These are phyloP conservation scores for Butyriboletus appendiculatus DNA, from an alignment of 1,284 basidiomycete genomes.

Conservation along the genomic window DNA sequence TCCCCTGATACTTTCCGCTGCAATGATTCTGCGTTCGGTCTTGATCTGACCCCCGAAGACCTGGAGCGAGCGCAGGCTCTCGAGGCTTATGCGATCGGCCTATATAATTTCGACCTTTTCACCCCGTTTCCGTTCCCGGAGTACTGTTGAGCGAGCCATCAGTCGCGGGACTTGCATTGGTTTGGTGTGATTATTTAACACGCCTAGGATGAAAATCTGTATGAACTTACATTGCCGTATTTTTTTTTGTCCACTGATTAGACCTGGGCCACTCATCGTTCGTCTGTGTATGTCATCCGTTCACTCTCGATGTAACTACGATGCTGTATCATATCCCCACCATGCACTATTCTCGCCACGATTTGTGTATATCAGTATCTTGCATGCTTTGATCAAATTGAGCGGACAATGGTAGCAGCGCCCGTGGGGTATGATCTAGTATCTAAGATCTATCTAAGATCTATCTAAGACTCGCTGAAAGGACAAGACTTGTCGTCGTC, in stretches of 20 bases:
- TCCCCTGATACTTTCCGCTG: slow-evolving; percentile 1
- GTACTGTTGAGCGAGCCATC: slow-evolving; percentile 11
- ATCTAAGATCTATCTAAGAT: background rate
- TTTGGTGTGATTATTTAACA: background rate
- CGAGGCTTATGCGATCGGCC: slow-evolving; percentile 32
- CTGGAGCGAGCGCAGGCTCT: slow-evolving; percentile 28
- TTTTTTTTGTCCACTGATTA: background rate
- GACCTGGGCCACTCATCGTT: background rate
- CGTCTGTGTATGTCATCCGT: background rate
- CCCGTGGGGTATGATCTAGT: background rate
- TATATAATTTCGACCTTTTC: slow-evolving; percentile 28
- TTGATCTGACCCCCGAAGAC: slow-evolving; percentile 16
- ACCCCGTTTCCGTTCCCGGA: slow-evolving; percentile 29
- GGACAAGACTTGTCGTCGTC: background rate
- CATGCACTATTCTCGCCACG: background rate
- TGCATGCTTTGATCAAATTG: background rate
- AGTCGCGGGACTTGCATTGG: background rate
- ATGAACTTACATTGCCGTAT: background rate
- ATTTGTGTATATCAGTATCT: background rate
- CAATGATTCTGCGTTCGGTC: slow-evolving; percentile 1
- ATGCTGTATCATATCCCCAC: slow-evolving; percentile 7
- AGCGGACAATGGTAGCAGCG: background rate
- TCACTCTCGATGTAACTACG: background rate
- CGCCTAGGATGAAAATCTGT: background rate
- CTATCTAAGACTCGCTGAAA: background rate